Evolutionary conservation across 2,329 filamentous ascomycete species (phyloP), one percentile per base, ranked within the genome.

Genomic region (Orbilia brochopaga): DNA sequence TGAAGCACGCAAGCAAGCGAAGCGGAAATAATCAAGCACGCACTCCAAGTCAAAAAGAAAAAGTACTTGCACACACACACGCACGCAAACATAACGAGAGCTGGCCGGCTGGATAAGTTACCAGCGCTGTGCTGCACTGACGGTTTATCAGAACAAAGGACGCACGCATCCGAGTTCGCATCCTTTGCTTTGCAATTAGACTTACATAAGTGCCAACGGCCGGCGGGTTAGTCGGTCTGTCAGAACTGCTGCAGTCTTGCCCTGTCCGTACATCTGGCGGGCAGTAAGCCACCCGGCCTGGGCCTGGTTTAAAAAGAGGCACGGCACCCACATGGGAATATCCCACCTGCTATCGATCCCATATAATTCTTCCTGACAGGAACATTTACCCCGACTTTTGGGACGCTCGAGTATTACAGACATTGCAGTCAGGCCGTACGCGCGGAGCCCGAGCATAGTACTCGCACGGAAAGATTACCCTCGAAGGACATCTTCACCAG

Each of bases 301-400:
- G 63, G 53, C 44, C 63, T 63, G 66, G 54, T 70, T 70, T 70
- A 70, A 70, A 64, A 59, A 58, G 66, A 59, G 59, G 63, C 62
- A 63, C 66, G 46, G 27, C 40, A 63, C 66, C 58, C 66, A 64
- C 66, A 48, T 48, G 19, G 44, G 62, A 55, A 51, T 54, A 46
- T 55, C 59, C 59, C 58, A 55, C 58, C 48, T 42, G 59, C 54
- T 51, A 19, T 19, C 44, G 44, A 19, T 64, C 35, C 53, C 30
- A n/a, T 24, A 42, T 60, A 70, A 48, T 40, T 52, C 54, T 46
- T 35, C 42, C 54, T 55, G 40, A 60, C 51, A 55, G 27, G 30
- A 48, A 19, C 19, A 15, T 15, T n/a, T 19, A 23, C 44, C 44
- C 44, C 44, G 44, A 48, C 15, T 10, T 19, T 19, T 10, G 19